Conservation (phyloP, 768 basidiomycete species). For the Podaxis rugospora region DNA sequence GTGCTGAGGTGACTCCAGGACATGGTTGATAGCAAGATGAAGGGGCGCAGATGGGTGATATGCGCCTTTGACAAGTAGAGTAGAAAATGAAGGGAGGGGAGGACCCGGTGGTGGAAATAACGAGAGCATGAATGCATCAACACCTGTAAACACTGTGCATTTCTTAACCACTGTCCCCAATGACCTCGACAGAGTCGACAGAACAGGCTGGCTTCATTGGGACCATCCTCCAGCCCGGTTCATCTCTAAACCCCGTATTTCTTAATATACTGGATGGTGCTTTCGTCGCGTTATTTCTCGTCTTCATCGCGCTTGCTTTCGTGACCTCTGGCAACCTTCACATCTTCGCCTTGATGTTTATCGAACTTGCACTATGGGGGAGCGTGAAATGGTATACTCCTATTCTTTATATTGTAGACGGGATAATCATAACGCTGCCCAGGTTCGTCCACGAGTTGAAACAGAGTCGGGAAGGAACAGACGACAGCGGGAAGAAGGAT, state of each 20-base stretch:
- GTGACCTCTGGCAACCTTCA: slow-evolving; percentile 65
- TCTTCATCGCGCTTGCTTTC: slow-evolving; percentile 55
- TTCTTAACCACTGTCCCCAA: not conserved
- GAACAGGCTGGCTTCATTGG: slow-evolving; percentile 37
- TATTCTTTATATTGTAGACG: not conserved
- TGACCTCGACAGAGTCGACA: slow-evolving; percentile 3
- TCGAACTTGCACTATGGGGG: slow-evolving; percentile 69
- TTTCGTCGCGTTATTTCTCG: slow-evolving; percentile 52
- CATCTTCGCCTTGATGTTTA: slow-evolving; percentile 57
- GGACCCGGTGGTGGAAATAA: slow-evolving; percentile 33
- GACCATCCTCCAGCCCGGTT: slow-evolving; percentile 67
- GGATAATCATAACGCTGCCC: slow-evolving; percentile 16
- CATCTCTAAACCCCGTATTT: slow-evolving; percentile 69
- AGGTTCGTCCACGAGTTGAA: slow-evolving; percentile 70
- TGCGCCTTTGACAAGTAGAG: slow-evolving; percentile 58
- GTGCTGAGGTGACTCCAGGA: slow-evolving; percentile 25
- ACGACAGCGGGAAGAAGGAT: slow-evolving; percentile 23
- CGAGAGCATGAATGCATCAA: slow-evolving; percentile 22
- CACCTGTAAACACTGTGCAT: slow-evolving; percentile 6
- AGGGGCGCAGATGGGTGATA: slow-evolving; percentile 69
- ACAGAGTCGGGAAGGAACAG: slow-evolving; percentile 22
- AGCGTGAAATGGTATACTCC: slow-evolving; percentile 72
- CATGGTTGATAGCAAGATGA: slow-evolving; percentile 55
- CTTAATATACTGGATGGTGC: slow-evolving; percentile 58
- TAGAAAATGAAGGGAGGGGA: slow-evolving; percentile 48